These are phyloP conservation scores for Alternaria postmessia DNA, from an alignment of 2,329 filamentous ascomycete species.

Conservation along the genomic window DNA sequence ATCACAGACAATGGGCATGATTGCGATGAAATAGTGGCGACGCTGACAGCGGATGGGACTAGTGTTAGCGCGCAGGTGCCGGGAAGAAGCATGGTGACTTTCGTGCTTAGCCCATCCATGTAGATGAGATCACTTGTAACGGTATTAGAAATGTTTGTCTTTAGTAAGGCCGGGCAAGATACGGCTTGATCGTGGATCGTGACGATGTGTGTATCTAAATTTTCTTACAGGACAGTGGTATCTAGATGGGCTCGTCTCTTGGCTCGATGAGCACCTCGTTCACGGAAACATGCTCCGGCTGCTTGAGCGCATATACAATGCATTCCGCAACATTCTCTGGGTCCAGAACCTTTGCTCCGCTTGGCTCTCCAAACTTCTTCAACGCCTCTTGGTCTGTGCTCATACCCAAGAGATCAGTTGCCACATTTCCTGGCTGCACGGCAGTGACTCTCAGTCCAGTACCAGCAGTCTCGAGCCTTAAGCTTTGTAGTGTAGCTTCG, in stretches of 20 bases:
- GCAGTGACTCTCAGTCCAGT: slow-evolving; percentile 75
- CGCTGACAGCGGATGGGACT: slow-evolving; percentile 28
- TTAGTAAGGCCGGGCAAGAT: not conserved
- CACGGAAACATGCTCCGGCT: slow-evolving; percentile 78
- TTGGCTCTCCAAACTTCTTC: slow-evolving; percentile 79
- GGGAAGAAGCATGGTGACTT: slow-evolving; percentile 38
- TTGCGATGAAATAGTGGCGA: slow-evolving; percentile 23
- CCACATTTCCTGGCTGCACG: slow-evolving; percentile 79
- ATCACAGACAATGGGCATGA: slow-evolving; percentile 50
- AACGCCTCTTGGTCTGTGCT: slow-evolving; percentile 78
- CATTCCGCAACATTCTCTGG: slow-evolving; percentile 75
- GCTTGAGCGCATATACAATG: slow-evolving; percentile 77
- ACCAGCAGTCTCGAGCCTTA: slow-evolving; percentile 79
- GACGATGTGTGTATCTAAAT: not conserved
- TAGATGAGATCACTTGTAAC: not conserved
- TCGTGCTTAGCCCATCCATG: slow-evolving; percentile 27
- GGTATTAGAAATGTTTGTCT: not conserved
- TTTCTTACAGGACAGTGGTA: too few species aligned
- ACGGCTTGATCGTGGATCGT: not conserved
- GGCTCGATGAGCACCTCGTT: slow-evolving; percentile 77
- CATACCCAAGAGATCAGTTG: slow-evolving; percentile 76
- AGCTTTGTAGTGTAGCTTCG: slow-evolving; percentile 77
- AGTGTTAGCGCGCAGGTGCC: slow-evolving; percentile 33
- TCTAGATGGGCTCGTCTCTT: slow-evolving; percentile 47
- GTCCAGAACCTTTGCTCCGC: slow-evolving; percentile 77